phyloP scores from a whole-genome alignment of 331 rosid genomes.

The Dryas integrifolia region DNA sequence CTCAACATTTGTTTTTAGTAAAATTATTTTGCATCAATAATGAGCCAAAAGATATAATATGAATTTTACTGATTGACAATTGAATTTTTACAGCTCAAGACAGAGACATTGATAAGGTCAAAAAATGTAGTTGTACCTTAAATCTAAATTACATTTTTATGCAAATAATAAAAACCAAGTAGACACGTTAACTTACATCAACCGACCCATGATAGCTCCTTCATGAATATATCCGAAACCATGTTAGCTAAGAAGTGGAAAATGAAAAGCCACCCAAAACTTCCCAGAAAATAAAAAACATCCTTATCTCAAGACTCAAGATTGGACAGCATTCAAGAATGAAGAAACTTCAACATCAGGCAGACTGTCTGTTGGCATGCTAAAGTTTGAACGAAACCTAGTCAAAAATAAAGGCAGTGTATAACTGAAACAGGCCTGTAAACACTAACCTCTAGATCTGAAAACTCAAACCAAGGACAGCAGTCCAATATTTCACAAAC shows the following conservation, averaged over 20 bases:
- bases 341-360: constrained; percentile 9
- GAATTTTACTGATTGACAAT: background rate
- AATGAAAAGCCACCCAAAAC: background rate
- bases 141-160: background rate
- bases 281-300: background rate
- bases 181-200: background rate
- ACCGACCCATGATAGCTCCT: background rate
- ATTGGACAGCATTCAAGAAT: background rate
- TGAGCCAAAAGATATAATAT: background rate
- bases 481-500: constrained; percentile 97
- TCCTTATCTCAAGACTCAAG: background rate
- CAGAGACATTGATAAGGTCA: background rate
- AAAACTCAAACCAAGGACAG: constrained; percentile 99
- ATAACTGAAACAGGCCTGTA: constrained; percentile 18
- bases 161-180: background rate
- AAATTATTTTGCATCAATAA: background rate
- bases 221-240: background rate
- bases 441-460: constrained; percentile 90
- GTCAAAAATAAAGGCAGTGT: background rate
- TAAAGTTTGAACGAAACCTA: background rate
- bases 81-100: background rate
- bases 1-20: background rate
- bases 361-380: background rate
- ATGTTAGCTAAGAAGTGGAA: background rate
- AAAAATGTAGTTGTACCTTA: background rate